Evolutionary conservation across 495 filamentous ascomycete species (phyloP).

Genomic region (Neurospora tetrasperma): DNA sequence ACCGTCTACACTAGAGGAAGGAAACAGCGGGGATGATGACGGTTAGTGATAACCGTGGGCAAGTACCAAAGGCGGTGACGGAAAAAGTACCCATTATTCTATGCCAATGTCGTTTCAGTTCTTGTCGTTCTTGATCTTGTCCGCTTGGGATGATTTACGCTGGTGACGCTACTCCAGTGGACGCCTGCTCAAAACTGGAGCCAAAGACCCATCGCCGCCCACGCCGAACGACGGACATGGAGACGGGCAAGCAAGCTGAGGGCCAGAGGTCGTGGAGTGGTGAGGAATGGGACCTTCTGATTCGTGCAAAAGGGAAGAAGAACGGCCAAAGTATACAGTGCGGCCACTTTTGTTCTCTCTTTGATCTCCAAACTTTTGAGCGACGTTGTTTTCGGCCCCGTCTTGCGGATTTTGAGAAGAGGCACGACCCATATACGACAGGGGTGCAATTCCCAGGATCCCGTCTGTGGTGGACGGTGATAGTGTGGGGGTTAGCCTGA

Average conservation of each 20-base stretch:
- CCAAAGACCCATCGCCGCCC: conserved; percentile 12
- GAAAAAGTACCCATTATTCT: conserved; percentile 1
- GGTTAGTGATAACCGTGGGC: conserved; percentile 10
- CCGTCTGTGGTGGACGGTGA: conserved; percentile 10
- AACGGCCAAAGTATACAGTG: conserved; percentile 19
- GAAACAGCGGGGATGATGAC: conserved; percentile 11
- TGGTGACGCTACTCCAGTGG: conserved; percentile 16
- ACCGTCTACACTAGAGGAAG: background rate
- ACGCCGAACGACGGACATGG: conserved; percentile 11
- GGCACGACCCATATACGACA: conserved; percentile 15
- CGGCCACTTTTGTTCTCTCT: conserved; percentile 3
- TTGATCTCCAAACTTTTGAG: background rate
- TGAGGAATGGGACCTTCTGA: conserved; percentile 5
- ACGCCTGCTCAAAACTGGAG: conserved; percentile 4
- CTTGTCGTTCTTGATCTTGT: background rate
- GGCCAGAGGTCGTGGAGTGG: conserved; percentile 2
- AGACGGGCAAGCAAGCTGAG: conserved; percentile 16
- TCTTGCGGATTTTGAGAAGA: conserved; percentile 5
- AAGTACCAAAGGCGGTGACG: conserved; percentile 13
- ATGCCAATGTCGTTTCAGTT: conserved; percentile 10
- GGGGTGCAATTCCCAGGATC: conserved; percentile 14
- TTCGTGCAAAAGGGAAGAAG: conserved; percentile 9
- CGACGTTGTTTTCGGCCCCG: background rate
- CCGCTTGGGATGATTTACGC: conserved; percentile 3
- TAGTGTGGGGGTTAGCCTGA: conserved; percentile 30